These are phyloP conservation scores for Arthroderma uncinatum DNA, from an alignment of 2,329 filamentous ascomycete species.

Conservation along the genomic window DNA sequence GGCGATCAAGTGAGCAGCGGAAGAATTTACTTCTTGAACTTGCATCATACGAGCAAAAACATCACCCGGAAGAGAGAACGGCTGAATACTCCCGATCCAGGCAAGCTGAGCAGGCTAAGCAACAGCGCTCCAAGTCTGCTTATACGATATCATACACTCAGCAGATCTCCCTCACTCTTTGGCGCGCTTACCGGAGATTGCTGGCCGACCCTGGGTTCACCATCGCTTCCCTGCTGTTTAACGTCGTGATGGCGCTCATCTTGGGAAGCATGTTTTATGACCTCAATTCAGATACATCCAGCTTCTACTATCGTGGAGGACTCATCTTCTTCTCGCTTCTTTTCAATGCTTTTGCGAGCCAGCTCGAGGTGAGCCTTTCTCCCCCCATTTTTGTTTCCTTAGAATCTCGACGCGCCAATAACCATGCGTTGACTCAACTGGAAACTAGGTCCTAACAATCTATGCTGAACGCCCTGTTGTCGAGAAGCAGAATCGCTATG, in stretches of 20 bases:
- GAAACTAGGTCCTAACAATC: slow-evolving; percentile 63
- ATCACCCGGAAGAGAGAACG: slow-evolving; percentile 24
- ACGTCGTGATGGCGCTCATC: slow-evolving; percentile 64
- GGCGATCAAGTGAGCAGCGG: slow-evolving; percentile 45
- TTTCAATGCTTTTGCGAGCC: slow-evolving; percentile 72
- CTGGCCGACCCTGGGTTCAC: slow-evolving; percentile 65
- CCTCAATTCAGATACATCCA: slow-evolving; percentile 49
- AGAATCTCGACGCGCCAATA: slow-evolving; percentile 14
- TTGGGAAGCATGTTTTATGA: slow-evolving; percentile 75
- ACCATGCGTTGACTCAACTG: slow-evolving; percentile 1
- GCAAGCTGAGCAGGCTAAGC: slow-evolving; percentile 33
- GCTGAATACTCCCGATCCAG: slow-evolving; percentile 20
- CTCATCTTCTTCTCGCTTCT: slow-evolving; percentile 79
- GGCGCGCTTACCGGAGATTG: slow-evolving; percentile 67
- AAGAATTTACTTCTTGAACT: slow-evolving; percentile 33
- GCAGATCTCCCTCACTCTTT: slow-evolving; percentile 67
- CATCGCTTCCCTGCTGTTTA: slow-evolving; percentile 53
- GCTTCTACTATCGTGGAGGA: slow-evolving; percentile 67
- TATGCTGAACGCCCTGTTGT: slow-evolving; percentile 86
- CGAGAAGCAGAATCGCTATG: slow-evolving; percentile 78
- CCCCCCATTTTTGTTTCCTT: slow-evolving; percentile 19
- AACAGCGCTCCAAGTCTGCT: slow-evolving; percentile 56
- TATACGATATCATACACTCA: slow-evolving; percentile 68
- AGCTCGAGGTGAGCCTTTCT: slow-evolving; percentile 51
- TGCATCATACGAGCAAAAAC: slow-evolving; percentile 32